These are phyloP conservation scores for Plenodomus biglobosus DNA, from an alignment of 2,329 filamentous ascomycete genomes.

Conservation along the genomic window DNA sequence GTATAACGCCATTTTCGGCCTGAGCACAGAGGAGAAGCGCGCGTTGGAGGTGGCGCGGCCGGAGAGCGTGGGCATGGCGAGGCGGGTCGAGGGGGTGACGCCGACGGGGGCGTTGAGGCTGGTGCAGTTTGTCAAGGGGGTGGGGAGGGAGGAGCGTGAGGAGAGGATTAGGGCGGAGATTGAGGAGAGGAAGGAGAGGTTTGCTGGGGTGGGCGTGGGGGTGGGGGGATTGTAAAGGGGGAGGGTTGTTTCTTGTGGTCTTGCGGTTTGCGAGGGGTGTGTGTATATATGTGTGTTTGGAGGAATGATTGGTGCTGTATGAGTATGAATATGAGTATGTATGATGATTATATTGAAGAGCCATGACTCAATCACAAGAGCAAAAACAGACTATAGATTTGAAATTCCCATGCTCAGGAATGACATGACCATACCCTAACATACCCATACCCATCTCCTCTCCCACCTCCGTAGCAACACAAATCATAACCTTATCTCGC, in stretches of 20 bases:
- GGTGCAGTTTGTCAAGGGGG: slow-evolving; percentile 61
- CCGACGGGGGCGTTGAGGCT: slow-evolving; percentile 57
- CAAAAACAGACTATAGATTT: no score
- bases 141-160: slow-evolving; percentile 37
- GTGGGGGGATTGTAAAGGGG: slow-evolving; percentile 8
- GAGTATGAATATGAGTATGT: background rate
- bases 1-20: slow-evolving; percentile 70
- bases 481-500: slow-evolving; percentile 3
- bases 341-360: background rate
- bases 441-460: background rate
- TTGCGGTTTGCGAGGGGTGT: background rate
- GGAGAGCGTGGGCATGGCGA: slow-evolving; percentile 84
- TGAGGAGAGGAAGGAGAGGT: slow-evolving; percentile 34
- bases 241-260: background rate
- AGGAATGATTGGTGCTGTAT: background rate
- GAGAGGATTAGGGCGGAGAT: slow-evolving; percentile 32
- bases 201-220: slow-evolving; percentile 11
- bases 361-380: no score
- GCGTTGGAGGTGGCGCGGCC: slow-evolving; percentile 71
- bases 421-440: background rate
- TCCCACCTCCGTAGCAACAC: background rate
- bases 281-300: background rate
- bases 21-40: slow-evolving; percentile 78
- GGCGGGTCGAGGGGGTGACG: slow-evolving; percentile 78
- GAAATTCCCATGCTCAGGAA: no score